A percentile compares a stretch with the other conserved stretches of the same genome.
These are phyloP conservation scores for Tolypocladium amazonense DNA, from an alignment of 2,329 filamentous ascomycete species.

Conservation along the genomic window DNA sequence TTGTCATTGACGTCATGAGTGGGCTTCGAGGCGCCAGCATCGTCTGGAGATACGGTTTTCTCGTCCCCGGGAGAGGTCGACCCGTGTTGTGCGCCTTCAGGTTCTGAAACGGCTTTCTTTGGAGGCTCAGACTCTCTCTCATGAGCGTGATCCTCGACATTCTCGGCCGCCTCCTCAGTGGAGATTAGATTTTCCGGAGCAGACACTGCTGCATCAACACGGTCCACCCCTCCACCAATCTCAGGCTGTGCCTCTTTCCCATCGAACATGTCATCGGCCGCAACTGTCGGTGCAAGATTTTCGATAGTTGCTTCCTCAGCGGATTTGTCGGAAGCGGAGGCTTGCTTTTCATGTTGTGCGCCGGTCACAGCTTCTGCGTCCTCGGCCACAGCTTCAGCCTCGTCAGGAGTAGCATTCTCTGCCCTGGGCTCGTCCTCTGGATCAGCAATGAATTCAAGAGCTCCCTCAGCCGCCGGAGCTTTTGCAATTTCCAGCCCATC, in stretches of 20 bases:
- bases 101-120: slow-evolving; percentile 1
- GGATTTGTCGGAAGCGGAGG: background rate
- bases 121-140: background rate
- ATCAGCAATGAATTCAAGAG: background rate
- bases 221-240: slow-evolving; percentile 1
- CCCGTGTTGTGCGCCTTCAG: slow-evolving; percentile 6
- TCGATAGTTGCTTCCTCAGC: background rate
- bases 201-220: background rate
- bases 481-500: background rate
- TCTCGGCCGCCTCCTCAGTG: background rate
- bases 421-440: background rate
- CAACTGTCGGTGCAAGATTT: background rate
- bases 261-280: background rate
- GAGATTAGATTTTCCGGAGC: slow-evolving; percentile 9
- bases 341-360: background rate
- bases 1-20: background rate
- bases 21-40: background rate
- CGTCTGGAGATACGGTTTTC: background rate
- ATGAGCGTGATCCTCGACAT: background rate
- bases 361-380: background rate
- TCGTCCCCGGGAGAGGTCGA: background rate
- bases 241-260: background rate
- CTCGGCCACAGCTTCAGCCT: background rate
- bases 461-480: background rate
- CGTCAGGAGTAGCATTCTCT: background rate